These are phyloP conservation scores for Dovyalis caffra DNA, from an alignment of 345 rosid species.

Conservation along the genomic window DNA sequence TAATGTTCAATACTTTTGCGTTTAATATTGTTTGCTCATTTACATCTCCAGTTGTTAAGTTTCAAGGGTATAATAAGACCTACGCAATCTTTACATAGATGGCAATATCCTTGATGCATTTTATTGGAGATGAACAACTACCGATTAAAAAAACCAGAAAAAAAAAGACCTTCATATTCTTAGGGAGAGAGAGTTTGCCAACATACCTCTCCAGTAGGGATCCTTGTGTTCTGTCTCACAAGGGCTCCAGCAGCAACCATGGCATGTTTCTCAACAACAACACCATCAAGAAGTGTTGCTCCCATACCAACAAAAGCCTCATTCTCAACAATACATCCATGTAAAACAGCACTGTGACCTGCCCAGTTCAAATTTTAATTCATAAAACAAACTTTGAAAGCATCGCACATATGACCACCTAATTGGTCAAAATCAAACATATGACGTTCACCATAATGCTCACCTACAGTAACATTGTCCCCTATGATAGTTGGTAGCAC, in stretches of 20 bases:
- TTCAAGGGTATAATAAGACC: neutral
- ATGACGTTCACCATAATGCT: slow-evolving; percentile 22
- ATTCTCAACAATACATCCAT: slow-evolving; percentile 95
- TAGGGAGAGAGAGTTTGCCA: neutral
- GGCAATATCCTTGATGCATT: neutral
- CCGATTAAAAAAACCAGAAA: neutral
- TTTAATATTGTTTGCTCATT: neutral
- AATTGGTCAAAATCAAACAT: neutral
- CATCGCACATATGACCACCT: neutral
- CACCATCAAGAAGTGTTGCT: slow-evolving; percentile 88
- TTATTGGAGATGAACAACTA: no score
- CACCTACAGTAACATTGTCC: slow-evolving; percentile 95
- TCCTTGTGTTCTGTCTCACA: slow-evolving; percentile 82
- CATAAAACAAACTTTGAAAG: slow-evolving; percentile 1
- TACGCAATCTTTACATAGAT: neutral
- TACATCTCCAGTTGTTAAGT: neutral
- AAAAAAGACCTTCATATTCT: neutral
- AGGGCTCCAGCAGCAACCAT: slow-evolving; percentile 99
- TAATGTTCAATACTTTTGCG: neutral
- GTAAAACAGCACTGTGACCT: slow-evolving; percentile 96
- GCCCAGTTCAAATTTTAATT: slow-evolving; percentile 31
- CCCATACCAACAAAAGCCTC: slow-evolving; percentile 94
- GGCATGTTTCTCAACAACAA: slow-evolving; percentile 76
- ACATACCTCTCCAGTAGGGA: slow-evolving; percentile 85
- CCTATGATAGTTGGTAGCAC: slow-evolving; percentile 80